Percentiles rank a stretch among this genome's conserved stretches.
These are phyloP conservation scores for Bipolaris cookei DNA, from an alignment of 2,329 filamentous ascomycete species.

Conservation along the genomic window DNA sequence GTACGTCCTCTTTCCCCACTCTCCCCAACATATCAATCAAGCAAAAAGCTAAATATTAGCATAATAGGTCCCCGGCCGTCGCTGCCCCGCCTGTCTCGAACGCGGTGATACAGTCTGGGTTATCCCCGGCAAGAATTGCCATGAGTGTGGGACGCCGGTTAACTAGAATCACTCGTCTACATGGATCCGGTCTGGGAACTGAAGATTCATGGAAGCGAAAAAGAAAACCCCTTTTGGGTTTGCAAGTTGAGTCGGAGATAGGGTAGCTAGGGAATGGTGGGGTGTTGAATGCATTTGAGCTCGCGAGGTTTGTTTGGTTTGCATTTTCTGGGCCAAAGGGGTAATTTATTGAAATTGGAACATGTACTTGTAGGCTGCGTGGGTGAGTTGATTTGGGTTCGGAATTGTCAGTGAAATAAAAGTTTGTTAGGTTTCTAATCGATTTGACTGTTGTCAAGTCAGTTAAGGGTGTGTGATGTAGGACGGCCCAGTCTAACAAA, in stretches of 20 bases:
- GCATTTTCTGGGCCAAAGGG: not conserved
- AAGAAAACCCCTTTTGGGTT: not conserved
- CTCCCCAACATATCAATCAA: not conserved
- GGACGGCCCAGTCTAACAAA: no score
- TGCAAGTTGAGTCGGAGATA: no score
- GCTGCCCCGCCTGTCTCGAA: slow-evolving; percentile 50
- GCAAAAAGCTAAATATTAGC: slow-evolving; percentile 2
- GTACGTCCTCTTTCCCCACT: slow-evolving; percentile 25
- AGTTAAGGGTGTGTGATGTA: no score
- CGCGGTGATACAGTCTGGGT: slow-evolving; percentile 52
- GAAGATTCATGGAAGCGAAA: not conserved
- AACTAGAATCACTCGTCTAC: slow-evolving; percentile 28
- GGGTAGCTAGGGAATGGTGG: no score
- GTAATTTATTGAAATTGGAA: no score
- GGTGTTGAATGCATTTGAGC: no score
- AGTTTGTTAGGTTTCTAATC: no score
- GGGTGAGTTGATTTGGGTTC: no score
- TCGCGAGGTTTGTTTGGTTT: not conserved
- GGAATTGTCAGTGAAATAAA: not conserved
- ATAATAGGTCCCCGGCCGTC: slow-evolving; percentile 48
- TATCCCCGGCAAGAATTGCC: slow-evolving; percentile 50
- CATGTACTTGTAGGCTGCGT: not conserved
- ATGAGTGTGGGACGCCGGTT: slow-evolving; percentile 49
- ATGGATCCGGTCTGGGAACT: no score
- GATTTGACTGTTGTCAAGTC: no score